Percentiles rank a stretch among this genome's conserved stretches.
These are phyloP conservation scores for Tephrocybe sp. DNA, from an alignment of 768 basidiomycete genomes.

Conservation along the genomic window DNA sequence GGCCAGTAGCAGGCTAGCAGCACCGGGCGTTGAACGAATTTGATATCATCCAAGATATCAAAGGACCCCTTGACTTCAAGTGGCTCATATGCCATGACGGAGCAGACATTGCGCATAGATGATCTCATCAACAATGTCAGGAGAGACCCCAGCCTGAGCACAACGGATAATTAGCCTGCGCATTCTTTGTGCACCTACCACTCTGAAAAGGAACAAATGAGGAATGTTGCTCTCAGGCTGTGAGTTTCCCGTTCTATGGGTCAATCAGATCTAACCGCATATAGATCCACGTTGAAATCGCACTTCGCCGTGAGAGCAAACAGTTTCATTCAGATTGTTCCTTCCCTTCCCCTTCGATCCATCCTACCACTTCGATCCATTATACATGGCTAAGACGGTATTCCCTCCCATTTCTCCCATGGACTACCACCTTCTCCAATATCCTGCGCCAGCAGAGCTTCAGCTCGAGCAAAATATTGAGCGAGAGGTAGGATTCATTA, in stretches of 20 bases:
- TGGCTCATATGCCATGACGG: no score
- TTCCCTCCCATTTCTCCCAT: neutral
- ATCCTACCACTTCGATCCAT: neutral
- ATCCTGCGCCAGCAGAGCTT: constrained; percentile 12
- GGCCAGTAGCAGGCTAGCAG: no score
- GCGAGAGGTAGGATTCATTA: constrained; percentile 5
- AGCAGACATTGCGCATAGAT: no score
- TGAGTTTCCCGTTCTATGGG: neutral
- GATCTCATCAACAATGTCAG: no score
- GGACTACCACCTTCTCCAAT: neutral
- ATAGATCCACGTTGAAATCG: constrained; percentile 7
- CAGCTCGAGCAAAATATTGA: constrained; percentile 13
- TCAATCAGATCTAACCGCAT: constrained; percentile 15
- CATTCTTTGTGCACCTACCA: no score
- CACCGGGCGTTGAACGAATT: no score
- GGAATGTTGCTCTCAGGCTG: constrained; percentile 4
- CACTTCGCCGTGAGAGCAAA: constrained; percentile 1
- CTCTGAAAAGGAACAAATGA: constrained; percentile 1
- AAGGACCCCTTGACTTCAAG: no score
- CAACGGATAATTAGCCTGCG: no score
- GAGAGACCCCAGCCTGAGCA: no score
- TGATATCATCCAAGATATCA: no score
- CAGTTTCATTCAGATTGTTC: neutral
- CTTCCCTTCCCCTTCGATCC: neutral
- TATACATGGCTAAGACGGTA: neutral